A percentile compares a stretch with the other conserved stretches of the same genome.
Evolutionary conservation across 2,329 filamentous ascomycete genomes (phyloP).

Genomic region (Microdochium bolleyi): DNA sequence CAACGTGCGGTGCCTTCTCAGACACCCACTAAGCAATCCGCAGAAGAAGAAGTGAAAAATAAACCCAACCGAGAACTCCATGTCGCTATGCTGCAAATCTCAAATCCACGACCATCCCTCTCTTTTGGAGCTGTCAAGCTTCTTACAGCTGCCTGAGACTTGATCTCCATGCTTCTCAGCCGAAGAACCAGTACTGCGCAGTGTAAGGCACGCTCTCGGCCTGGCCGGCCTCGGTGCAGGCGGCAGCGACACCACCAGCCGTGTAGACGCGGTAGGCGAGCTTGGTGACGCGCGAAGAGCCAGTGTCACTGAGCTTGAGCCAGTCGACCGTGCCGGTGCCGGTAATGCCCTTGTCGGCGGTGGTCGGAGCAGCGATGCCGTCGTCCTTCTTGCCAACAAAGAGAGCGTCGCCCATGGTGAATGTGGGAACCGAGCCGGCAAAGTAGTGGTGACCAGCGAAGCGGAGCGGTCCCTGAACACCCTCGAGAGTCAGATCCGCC

Average conservation of each 20-base stretch:
- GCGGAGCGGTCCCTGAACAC: slow-evolving; percentile 21
- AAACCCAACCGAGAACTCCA: not conserved
- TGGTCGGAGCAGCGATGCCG: slow-evolving; percentile 40
- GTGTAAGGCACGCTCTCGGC: slow-evolving; percentile 45
- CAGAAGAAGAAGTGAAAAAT: not conserved
- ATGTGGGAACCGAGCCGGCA: slow-evolving; percentile 45
- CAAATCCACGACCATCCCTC: not conserved
- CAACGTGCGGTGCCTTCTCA: not conserved
- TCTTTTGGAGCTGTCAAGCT: not conserved
- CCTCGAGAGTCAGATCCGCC: slow-evolving; percentile 27
- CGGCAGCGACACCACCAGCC: slow-evolving; percentile 37
- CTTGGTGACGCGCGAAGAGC: slow-evolving; percentile 26
- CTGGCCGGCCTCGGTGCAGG: slow-evolving; percentile 31
- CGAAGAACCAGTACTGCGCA: slow-evolving; percentile 52
- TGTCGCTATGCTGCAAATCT: not conserved
- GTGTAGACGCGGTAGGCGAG: slow-evolving; percentile 48
- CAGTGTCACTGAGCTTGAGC: slow-evolving; percentile 38
- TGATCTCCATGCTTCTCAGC: slow-evolving; percentile 14
- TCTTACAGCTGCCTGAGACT: not conserved
- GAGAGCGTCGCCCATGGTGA: slow-evolving; percentile 40
- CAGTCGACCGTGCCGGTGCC: slow-evolving; percentile 46
- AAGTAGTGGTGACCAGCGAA: slow-evolving; percentile 63
- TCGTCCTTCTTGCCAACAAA: slow-evolving; percentile 40
- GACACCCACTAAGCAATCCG: no score
- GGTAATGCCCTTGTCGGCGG: slow-evolving; percentile 35